These are phyloP conservation scores for Nyctanthes arbortristis DNA, from an alignment of 257 asterid genomes.

Conservation along the genomic window DNA sequence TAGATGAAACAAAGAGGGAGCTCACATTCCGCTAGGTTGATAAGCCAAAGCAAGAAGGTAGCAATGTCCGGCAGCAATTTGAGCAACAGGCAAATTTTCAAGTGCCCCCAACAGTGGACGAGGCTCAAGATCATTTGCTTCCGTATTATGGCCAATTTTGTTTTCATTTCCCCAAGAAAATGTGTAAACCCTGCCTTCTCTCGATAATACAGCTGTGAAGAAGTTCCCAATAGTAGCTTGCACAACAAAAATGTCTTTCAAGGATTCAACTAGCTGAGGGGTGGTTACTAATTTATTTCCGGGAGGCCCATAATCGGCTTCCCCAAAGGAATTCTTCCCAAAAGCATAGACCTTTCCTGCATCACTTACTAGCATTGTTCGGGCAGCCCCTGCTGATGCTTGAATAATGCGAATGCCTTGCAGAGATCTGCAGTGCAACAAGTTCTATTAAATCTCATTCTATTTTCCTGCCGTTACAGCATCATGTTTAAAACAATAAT, in stretches of 20 bases:
- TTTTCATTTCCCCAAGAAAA: slow-evolving; percentile 94
- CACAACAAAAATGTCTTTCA: slow-evolving; percentile 89
- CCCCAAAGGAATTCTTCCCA: slow-evolving; percentile 91
- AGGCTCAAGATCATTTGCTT: slow-evolving; percentile 76
- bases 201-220: slow-evolving; percentile 91
- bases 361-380: slow-evolving; percentile 88
- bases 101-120: slow-evolving; percentile 82
- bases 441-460: slow-evolving; percentile 24
- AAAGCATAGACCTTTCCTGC: slow-evolving; percentile 83
- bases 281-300: slow-evolving; percentile 67
- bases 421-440: slow-evolving; percentile 66
- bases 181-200: slow-evolving; percentile 94
- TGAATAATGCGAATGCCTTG: slow-evolving; percentile 87
- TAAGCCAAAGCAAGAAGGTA: slow-evolving; percentile 97
- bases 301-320: slow-evolving; percentile 73
- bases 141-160: slow-evolving; percentile 92
- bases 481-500: slow-evolving; percentile 12
- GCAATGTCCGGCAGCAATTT: slow-evolving; percentile 99
- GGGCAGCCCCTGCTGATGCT: slow-evolving; percentile 93
- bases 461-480: background rate
- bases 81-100: slow-evolving; percentile 84
- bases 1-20: slow-evolving; percentile 13
- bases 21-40: slow-evolving; percentile 95
- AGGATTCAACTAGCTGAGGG: slow-evolving; percentile 84
- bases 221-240: slow-evolving; percentile 97